These are phyloP conservation scores for Citrus sp. DNA, from an alignment of 345 rosid genomes.

Conservation along the genomic window DNA sequence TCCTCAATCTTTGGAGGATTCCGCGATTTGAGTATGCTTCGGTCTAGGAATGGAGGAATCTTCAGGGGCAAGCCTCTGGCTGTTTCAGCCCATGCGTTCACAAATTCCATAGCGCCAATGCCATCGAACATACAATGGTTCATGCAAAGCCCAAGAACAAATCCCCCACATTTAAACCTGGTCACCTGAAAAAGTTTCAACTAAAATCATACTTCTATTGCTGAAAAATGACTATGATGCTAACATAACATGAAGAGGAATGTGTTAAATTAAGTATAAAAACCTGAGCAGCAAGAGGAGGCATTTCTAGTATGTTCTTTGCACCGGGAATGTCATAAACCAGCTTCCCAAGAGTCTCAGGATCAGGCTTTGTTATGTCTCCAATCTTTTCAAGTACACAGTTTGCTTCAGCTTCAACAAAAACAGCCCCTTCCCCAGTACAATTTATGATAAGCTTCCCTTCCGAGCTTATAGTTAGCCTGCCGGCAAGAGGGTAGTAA, in stretches of 20 bases:
- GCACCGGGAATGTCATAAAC: constrained; percentile 83
- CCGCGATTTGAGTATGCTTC: constrained; percentile 52
- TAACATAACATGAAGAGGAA: not conserved
- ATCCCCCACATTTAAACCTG: constrained; percentile 73
- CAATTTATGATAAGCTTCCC: constrained; percentile 81
- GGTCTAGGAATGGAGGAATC: constrained; percentile 55
- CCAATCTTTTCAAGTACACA: constrained; percentile 68
- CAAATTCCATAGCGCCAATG: constrained; percentile 87
- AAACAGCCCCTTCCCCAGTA: constrained; percentile 77
- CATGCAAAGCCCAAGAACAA: constrained; percentile 71
- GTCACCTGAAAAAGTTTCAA: constrained; percentile 49
- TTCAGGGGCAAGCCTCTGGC: constrained; percentile 65
- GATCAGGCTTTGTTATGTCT: constrained; percentile 78
- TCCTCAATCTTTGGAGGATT: constrained; percentile 51
- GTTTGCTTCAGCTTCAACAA: constrained; percentile 78
- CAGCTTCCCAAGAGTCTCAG: constrained; percentile 69
- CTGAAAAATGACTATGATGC: not conserved
- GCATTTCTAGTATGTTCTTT: constrained; percentile 77
- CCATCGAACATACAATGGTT: constrained; percentile 88
- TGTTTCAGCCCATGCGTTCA: constrained; percentile 76
- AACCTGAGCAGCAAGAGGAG: constrained; percentile 95
- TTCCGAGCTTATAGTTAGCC: constrained; percentile 66
- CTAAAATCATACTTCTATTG: not conserved
- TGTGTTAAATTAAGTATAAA: not conserved
- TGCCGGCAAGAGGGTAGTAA: constrained; percentile 85